Evolutionary conservation across 768 basidiomycete genomes (phyloP), one percentile per base, ranked within the genome.

Genomic region (Psilocybe sp.): DNA sequence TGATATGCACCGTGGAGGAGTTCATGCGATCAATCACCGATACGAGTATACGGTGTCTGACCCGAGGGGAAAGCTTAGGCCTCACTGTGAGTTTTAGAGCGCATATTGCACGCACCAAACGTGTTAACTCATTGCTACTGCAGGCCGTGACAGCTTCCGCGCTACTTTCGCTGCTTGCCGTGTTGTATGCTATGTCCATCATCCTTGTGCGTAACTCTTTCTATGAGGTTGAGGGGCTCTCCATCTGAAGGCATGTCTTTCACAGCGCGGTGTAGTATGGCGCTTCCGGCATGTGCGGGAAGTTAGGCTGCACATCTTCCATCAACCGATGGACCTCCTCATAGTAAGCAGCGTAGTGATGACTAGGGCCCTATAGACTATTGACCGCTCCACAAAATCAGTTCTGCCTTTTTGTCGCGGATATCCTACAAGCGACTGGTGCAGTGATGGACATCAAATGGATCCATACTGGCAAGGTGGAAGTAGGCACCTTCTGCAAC

Each of bases 391-490:
- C n/a, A 36, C 16, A 13, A 38, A 20, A 5, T 44, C 43, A 69
- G 66, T 56, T 66, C 34, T 60, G 61, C 1, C 46, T 64, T 16
- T 64, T 66, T 46, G 28, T 62, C 34, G 64, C 69, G 6, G 74
- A 75, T 36, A 46, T 72, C 6, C 20, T 74, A 9, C 73, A 76
- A 52, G 71, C 67, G 0, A 28, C 69, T 10, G 75, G 75, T 0
- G 66, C 68, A 11, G 60, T 69, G 10, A 51, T 74, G 53, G 65
- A 74, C 47, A 47, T 70, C 6, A 64, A 60, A 51, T 75, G 73
- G 72, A 57, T 73, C 8, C 49, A 62, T 35, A 46, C 55, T 6
- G 71, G 73, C 8, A 56, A 57, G 13, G 70, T 75, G 2, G 56
- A 64, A 31, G 54, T 51, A 1, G 70, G 71, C 5, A 14, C 39